Evolutionary conservation across 2,329 filamentous ascomycete genomes (phyloP), one percentile per base, ranked within the genome.

Genomic region (Diaporthe eres): DNA sequence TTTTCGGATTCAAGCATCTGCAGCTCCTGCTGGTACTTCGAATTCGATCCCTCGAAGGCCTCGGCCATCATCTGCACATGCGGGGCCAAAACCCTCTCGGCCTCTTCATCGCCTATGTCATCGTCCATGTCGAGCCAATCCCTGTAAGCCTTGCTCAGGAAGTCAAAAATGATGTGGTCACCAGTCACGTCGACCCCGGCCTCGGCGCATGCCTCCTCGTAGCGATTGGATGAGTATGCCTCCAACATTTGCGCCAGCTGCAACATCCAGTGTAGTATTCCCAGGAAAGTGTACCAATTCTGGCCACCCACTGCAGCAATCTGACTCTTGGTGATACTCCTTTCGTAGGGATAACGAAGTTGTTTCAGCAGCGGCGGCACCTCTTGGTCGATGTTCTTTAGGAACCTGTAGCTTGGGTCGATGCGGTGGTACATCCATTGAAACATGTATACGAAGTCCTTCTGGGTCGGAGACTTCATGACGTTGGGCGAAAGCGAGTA

Each of bases 221-320:
- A 99, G 63, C 92, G 92, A 75, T 95, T 93, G 73, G 87, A 84
- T 1, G 91, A 88, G 82, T 96, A 98, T 31, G 94, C 91, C 77
- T 98, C 96, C 81, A 98, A 91, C 93, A 98, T 98, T 79, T 96
- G 93, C 6, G 95, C 95, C 71, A 99, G 88, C 84, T 98, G 96
- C 96, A 99, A 98, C 92, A 99, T 96, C 97, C 97, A 99, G 85
- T 99, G 96, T 70, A 99, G 88, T 83, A 99, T 87, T 0, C 96
- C 97, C 17, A 99, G 87, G 81, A 99, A 98, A 0, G 95, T 97
- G 77, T 94, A 94, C 97, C 97, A 99, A 82, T 98, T 98, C 84
- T 98, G 95, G 3, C 96, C 96, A 78, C 97, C 97, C 0, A 98
- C 97, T 2, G 97, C 97, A 0, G 95, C 92, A 75, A 99, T 95